Evolutionary conservation across 371 early-diverging fungal genomes (phyloP).

Genomic region (Mucor saturninus): DNA sequence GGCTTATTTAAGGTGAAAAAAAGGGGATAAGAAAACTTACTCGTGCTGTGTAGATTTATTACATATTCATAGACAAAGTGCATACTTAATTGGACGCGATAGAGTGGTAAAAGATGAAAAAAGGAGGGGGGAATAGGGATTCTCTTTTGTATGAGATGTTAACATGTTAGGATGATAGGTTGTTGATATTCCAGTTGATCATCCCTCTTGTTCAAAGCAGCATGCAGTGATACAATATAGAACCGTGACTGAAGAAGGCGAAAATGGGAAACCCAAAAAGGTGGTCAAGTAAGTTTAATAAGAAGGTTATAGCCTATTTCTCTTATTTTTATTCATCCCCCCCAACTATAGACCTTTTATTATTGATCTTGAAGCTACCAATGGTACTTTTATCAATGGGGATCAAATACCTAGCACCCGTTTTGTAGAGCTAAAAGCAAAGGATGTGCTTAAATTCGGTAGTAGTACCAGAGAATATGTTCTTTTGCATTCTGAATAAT

Average conservation of each 20-base stretch:
- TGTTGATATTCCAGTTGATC: slow-evolving; percentile 90
- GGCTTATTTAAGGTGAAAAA: not conserved
- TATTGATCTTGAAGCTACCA: slow-evolving; percentile 92
- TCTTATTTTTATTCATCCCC: not conserved
- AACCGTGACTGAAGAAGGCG: slow-evolving; percentile 13
- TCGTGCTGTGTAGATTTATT: slow-evolving; percentile 66
- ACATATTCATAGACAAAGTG: slow-evolving; percentile 85
- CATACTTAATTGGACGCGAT: slow-evolving; percentile 90
- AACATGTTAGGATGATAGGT: slow-evolving; percentile 52
- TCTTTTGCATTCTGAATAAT: slow-evolving; percentile 72
- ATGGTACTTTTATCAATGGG: slow-evolving; percentile 90
- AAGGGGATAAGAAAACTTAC: too few relatives aligned
- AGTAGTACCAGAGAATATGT: slow-evolving; percentile 92
- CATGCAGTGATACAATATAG: slow-evolving; percentile 84
- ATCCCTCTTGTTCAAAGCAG: slow-evolving; percentile 86
- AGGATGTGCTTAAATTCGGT: slow-evolving; percentile 90
- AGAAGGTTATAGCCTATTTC: not conserved
- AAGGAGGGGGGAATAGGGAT: not conserved
- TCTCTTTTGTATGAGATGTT: not conserved
- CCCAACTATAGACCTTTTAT: slow-evolving; percentile 75
- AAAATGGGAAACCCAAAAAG: slow-evolving; percentile 39
- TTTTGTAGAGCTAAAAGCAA: slow-evolving; percentile 80
- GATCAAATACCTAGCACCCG: slow-evolving; percentile 74
- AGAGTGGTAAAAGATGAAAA: slow-evolving; percentile 61
- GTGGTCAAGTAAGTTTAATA: slow-evolving; percentile 53